Base-by-base conservation (phyloP, 2,329 filamentous ascomycete species). In the Xylaria sp. region DNA sequence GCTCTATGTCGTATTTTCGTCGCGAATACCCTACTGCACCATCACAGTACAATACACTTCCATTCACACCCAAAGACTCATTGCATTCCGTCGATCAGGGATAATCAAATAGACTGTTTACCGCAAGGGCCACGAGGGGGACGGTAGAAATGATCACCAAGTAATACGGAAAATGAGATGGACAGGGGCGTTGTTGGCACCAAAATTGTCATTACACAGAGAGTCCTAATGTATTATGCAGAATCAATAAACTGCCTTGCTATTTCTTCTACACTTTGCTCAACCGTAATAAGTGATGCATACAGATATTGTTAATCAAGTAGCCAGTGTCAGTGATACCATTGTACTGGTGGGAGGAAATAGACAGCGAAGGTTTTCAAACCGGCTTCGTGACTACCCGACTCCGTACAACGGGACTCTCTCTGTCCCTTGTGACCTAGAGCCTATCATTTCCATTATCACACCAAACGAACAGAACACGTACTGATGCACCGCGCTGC, bases 191-290 rank as follows among this genome's bases (percentile, higher is more conserved):
- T 61, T 23, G 25, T 28, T 32, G 34, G 18, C 13, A 45, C 23
- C 13, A 20, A 50, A 32, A 12, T 36, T 36, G 28, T 23, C 59
- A 30, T 57, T 50, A 15, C 18, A 64, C 13, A 7, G 18, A 13
- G 2, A n/a, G 9, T 20, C 46, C 43, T 62, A 52, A 59, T 66
- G 45, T 59, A 4, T 66, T 66, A 59, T 28, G 59, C 30, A 30
- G 8, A 60, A 60, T 56, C 8, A 39, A 61, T n/a, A 61, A 45
- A 62, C 13, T 45, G 20, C 25, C 34, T 58, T 55, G 0, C 41
- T 46, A 12, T 12, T 56, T 15, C 25, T 15, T 10, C 25, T 32
- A 6, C 28, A n/a, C n/a, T 48, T 52, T 20, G 32, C 13, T 43
- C 8, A 10, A 18, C 20, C 9, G 57, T 65, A 57, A 65, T 36